phyloP scores from a whole-genome alignment of 73 alveolate species.

The Paramecium caudatum region DNA sequence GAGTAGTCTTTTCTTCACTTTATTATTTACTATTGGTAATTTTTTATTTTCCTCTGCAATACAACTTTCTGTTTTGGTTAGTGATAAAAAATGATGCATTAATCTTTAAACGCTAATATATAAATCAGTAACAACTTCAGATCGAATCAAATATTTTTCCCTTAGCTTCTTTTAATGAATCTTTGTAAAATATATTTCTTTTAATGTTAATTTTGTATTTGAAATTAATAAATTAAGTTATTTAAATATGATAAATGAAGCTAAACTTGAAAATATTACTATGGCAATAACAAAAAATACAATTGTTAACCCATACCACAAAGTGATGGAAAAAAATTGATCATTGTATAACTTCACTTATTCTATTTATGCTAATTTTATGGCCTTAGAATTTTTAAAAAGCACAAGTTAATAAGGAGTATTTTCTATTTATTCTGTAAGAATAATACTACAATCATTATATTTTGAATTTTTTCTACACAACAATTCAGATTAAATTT shows the following conservation, averaged over 20 bases:
- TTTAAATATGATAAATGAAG: neutral
- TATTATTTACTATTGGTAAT: neutral
- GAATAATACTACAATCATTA: neutral
- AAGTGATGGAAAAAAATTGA: neutral
- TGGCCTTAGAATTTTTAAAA: neutral
- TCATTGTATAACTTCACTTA: neutral
- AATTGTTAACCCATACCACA: neutral
- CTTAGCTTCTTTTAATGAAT: neutral
- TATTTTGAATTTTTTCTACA: conserved; percentile 31
- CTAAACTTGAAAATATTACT: neutral
- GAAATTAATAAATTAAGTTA: neutral
- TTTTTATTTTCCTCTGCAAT: neutral
- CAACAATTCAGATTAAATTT: neutral
- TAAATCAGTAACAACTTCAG: neutral
- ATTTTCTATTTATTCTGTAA: neutral
- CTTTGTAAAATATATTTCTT: neutral
- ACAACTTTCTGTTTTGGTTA: neutral
- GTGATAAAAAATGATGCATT: neutral
- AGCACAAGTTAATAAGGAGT: neutral
- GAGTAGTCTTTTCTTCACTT: too few species aligned
- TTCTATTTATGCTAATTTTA: neutral
- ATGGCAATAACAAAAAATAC: neutral
- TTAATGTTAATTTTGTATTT: neutral
- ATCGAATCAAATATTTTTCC: neutral
- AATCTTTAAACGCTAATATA: neutral